A percentile compares a stretch with the other conserved stretches of the same genome.
phyloP scores from a whole-genome alignment of 495 filamentous ascomycete genomes.

The Neurospora terricola region DNA sequence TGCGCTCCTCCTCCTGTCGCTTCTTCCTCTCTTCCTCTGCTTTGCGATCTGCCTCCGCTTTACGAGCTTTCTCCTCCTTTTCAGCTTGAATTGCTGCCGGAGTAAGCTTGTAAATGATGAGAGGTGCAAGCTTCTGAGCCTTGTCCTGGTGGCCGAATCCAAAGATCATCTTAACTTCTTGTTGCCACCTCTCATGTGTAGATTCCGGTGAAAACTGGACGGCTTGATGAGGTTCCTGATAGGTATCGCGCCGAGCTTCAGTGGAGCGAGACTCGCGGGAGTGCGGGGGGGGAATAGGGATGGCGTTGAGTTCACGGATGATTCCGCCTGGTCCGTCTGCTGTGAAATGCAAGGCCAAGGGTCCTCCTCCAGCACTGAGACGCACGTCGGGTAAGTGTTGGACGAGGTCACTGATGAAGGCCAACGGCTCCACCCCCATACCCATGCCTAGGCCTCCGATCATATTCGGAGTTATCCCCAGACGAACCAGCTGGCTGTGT shows the following conservation, averaged over 20 bases:
- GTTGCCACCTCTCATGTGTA: constrained; percentile 73
- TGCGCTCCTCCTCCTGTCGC: constrained; percentile 43
- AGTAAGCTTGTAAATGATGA: constrained; percentile 64
- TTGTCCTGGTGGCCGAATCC: constrained; percentile 58
- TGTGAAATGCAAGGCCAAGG: constrained; percentile 34
- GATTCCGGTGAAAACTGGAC: constrained; percentile 60
- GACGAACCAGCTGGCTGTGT: constrained; percentile 20
- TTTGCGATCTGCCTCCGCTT: constrained; percentile 49
- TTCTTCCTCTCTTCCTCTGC: constrained; percentile 57
- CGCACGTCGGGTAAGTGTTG: constrained; percentile 11
- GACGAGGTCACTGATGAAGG: constrained; percentile 33
- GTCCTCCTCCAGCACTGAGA: constrained; percentile 14
- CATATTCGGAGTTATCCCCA: constrained; percentile 23
- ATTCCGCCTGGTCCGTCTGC: constrained; percentile 24
- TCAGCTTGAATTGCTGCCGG: constrained; percentile 78
- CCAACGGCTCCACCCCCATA: constrained; percentile 25
- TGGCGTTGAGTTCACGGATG: constrained; percentile 27
- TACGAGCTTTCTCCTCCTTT: constrained; percentile 51
- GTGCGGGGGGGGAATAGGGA: constrained; percentile 11
- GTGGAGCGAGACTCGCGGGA: constrained; percentile 24
- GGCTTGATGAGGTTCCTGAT: constrained; percentile 43
- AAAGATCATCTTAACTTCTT: constrained; percentile 83
- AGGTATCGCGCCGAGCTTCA: constrained; percentile 32
- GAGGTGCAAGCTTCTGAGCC: constrained; percentile 52
- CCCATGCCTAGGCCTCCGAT: neutral